Evolutionary conservation across 345 rosid species (phyloP).

Genomic region (Syzygium oleosum): DNA sequence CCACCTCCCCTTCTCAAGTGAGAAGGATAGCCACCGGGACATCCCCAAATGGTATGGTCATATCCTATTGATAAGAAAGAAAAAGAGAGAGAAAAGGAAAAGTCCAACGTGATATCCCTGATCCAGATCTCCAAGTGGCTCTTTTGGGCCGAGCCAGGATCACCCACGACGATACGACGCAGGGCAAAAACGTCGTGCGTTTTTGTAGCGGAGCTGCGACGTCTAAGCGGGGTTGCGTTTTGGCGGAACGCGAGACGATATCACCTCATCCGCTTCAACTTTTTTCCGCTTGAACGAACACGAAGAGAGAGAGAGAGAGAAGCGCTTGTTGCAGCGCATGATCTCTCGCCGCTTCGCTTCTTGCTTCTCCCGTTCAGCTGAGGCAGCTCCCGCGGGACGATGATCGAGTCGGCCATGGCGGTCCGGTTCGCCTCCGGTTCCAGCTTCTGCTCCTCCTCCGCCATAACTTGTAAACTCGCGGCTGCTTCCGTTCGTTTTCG

Average conservation of each 20-base stretch:
- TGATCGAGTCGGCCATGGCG: conserved; percentile 60
- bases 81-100: background rate
- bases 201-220: background rate
- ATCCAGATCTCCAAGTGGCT: background rate
- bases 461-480: conserved; percentile 34
- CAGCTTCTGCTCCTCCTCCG: conserved; percentile 38
- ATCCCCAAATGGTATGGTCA: too few relatives aligned
- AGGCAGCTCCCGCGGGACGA: conserved; percentile 8
- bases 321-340: background rate
- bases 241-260: background rate
- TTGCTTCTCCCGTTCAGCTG: background rate
- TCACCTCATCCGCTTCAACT: conserved; percentile 1
- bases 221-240: background rate
- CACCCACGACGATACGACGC: background rate
- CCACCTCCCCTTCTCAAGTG: too few relatives aligned
- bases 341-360: background rate
- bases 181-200: background rate
- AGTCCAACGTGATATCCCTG: background rate
- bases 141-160: background rate
- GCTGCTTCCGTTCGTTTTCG: background rate
- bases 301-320: background rate
- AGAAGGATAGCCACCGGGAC: too few relatives aligned
- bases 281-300: background rate
- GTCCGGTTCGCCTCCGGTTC: conserved; percentile 49
- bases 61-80: background rate